These are phyloP conservation scores for Petunia secreta DNA, from an alignment of 257 asterid species.

Conservation along the genomic window DNA sequence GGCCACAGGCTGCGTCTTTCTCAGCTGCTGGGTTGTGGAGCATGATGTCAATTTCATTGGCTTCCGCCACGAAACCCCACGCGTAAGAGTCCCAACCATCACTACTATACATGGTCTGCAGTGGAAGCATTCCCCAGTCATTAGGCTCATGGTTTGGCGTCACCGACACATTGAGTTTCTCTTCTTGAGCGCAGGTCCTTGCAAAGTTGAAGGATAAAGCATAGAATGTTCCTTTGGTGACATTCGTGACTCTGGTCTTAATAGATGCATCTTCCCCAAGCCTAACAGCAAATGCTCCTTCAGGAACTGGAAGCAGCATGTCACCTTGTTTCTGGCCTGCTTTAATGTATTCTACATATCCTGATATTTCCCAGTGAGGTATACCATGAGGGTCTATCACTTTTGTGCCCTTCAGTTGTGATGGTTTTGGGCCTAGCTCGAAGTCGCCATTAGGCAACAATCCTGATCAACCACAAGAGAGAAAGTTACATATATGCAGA, in stretches of 20 bases:
- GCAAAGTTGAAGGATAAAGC: conserved; percentile 69
- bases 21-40: conserved; percentile 70
- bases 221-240: conserved; percentile 47
- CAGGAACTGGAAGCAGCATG: conserved; percentile 79
- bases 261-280: conserved; percentile 81
- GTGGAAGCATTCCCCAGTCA: conserved; percentile 69
- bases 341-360: conserved; percentile 79
- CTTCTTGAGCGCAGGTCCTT: conserved; percentile 84
- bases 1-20: conserved; percentile 76
- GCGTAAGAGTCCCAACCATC: conserved; percentile 80
- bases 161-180: conserved; percentile 55
- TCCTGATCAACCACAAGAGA: conserved; percentile 45
- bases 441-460: conserved; percentile 78
- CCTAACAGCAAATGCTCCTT: conserved; percentile 76
- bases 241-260: conserved; percentile 53
- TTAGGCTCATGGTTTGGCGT: conserved; percentile 44
- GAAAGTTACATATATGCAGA: background rate
- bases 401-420: conserved; percentile 65
- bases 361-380: conserved; percentile 70
- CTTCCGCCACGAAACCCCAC: conserved; percentile 70
- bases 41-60: conserved; percentile 43
- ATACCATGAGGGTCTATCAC: conserved; percentile 61
- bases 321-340: conserved; percentile 84
- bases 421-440: conserved; percentile 64
- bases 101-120: conserved; percentile 77